Percentiles rank a stretch among this genome's conserved stretches.
These are phyloP conservation scores for Aspergillus uvarum DNA, from an alignment of 2,329 filamentous ascomycete species.

Conservation along the genomic window DNA sequence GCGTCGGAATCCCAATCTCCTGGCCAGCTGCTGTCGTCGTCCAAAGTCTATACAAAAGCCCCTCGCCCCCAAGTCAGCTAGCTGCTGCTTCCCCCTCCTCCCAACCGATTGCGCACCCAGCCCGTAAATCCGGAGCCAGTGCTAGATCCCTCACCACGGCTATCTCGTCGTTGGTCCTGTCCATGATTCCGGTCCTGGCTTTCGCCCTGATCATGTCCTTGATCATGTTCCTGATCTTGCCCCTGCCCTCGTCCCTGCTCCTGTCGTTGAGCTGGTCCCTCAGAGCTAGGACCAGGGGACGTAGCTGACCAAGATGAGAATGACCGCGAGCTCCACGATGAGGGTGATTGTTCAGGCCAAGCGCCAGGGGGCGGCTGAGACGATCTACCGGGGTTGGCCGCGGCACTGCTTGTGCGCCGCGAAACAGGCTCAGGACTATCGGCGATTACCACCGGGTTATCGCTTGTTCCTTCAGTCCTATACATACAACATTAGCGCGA, in stretches of 20 bases:
- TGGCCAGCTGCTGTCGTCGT: not conserved
- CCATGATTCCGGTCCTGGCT: too few species aligned
- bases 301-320: conserved; percentile 1
- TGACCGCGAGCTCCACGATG: not conserved
- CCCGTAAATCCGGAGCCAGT: conserved; percentile 15
- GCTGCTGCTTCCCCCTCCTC: conserved; percentile 18
- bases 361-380: not conserved
- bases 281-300: not conserved
- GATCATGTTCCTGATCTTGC: not conserved
- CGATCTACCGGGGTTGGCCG: conserved; percentile 4
- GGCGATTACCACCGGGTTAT: conserved; percentile 20
- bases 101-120: conserved; percentile 30
- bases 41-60: not conserved
- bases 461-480: conserved; percentile 16
- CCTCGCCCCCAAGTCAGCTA: not conserved
- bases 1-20: not conserved
- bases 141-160: conserved; percentile 17
- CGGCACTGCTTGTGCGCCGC: conserved; percentile 10
- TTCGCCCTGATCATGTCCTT: not conserved
- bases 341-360: not conserved
- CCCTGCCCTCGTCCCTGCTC: not conserved
- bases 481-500: conserved; percentile 8
- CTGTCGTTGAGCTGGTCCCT: not conserved
- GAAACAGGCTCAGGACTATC: conserved; percentile 17
- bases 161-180: conserved; percentile 8